phyloP scores from a whole-genome alignment of 768 basidiomycete genomes.

The Lentinula detonsa region DNA sequence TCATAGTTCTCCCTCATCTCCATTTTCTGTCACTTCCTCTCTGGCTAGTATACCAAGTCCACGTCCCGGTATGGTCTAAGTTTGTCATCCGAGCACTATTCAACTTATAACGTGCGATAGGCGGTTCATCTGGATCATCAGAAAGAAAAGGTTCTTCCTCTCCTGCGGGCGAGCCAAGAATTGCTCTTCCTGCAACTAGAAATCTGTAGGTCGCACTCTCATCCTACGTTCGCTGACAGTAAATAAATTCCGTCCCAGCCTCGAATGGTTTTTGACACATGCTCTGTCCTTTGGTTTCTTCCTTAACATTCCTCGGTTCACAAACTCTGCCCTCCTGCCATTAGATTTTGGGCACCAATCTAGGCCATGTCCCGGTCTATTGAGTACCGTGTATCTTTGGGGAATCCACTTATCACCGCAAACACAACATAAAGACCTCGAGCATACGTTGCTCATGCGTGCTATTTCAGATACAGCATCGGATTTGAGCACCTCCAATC shows the following conservation, averaged over 20 bases:
- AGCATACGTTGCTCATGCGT: constrained; percentile 24
- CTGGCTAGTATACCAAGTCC: constrained; percentile 32
- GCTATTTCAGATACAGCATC: constrained; percentile 33
- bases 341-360: constrained; percentile 8
- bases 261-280: constrained; percentile 55
- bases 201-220: background rate
- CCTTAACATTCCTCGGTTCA: constrained; percentile 40
- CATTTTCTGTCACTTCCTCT: constrained; percentile 4
- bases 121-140: constrained; percentile 16
- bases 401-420: constrained; percentile 21
- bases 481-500: constrained; percentile 31
- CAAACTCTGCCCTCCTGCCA: constrained; percentile 15
- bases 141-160: constrained; percentile 34
- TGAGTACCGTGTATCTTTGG: constrained; percentile 25
- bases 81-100: background rate
- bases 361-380: constrained; percentile 17
- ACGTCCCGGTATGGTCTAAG: constrained; percentile 31
- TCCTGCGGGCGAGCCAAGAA: constrained; percentile 15
- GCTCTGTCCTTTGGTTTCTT: constrained; percentile 62
- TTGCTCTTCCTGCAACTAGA: constrained; percentile 1
- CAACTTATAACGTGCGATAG: constrained; percentile 20
- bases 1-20: constrained; percentile 1
- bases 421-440: constrained; percentile 9
- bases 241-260: constrained; percentile 25
- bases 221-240: constrained; percentile 4